These are phyloP conservation scores for Candida tropicalis DNA, from an alignment of 1,139 yeast genomes.

Conservation along the genomic window DNA sequence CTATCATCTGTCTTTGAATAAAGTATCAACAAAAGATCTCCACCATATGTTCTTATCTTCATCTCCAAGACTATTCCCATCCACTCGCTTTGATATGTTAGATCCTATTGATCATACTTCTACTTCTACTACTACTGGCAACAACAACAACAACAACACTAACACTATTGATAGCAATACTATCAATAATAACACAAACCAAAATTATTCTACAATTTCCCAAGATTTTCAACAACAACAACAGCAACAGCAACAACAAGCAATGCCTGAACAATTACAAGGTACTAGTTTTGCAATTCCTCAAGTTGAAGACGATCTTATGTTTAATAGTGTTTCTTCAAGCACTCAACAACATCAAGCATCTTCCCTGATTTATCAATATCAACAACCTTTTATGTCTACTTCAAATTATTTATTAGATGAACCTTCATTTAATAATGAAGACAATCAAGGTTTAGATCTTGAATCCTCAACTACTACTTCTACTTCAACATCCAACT, in stretches of 20 bases:
- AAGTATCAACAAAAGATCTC: too few species aligned
- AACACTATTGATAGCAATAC: not conserved
- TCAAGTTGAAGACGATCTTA: conserved; percentile 1
- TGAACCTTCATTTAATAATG: conserved; percentile 12
- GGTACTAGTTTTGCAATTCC: not conserved
- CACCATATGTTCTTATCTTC: conserved; percentile 16
- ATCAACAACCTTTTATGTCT: conserved; percentile 8
- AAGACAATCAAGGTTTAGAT: not conserved
- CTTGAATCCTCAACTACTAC: not conserved
- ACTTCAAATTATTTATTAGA: conserved; percentile 13
- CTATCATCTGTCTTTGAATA: not conserved
- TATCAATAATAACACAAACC: not conserved
- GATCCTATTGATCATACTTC: conserved; percentile 21
- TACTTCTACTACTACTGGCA: not conserved
- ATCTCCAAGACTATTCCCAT: conserved; percentile 14
- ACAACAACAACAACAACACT: not conserved
- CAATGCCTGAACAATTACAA: not conserved
- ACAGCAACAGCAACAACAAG: not conserved
- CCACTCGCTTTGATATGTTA: conserved; percentile 24
- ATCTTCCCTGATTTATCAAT: conserved; percentile 1
- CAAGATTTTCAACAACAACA: conserved; percentile 1
- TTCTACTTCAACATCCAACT: not conserved
- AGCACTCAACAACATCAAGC: conserved; percentile 2
- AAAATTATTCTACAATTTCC: not conserved
- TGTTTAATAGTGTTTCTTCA: not conserved